A percentile compares a stretch with the other conserved stretches of the same genome.
Evolutionary conservation across 768 basidiomycete genomes (phyloP).

Genomic region (Clavaria fumosa): DNA sequence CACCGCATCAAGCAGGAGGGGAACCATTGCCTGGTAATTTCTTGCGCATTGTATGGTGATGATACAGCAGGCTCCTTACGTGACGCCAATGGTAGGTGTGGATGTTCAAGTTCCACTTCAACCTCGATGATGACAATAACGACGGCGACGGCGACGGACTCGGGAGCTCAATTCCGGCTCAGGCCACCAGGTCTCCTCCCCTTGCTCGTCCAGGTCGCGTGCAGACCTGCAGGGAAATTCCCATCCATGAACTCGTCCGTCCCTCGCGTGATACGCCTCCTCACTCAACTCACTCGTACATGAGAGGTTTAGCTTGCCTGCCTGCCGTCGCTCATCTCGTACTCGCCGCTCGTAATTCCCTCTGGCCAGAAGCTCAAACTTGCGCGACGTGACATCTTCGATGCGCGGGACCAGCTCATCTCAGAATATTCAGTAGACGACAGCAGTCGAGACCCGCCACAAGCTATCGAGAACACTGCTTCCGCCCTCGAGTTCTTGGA

Average conservation of each 20-base stretch:
- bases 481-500: constrained; percentile 51
- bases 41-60: no score
- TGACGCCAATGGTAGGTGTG: no score
- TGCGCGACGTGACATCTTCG: constrained; percentile 77
- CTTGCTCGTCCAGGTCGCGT: constrained; percentile 20
- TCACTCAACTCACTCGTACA: no score
- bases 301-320: constrained; percentile 37
- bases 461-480: no score
- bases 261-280: constrained; percentile 7
- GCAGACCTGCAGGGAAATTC: constrained; percentile 8
- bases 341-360: constrained; percentile 52
- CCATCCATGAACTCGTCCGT: constrained; percentile 5
- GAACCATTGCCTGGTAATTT: no score
- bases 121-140: constrained; percentile 30
- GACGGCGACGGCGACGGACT: constrained; percentile 4
- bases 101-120: constrained; percentile 68
- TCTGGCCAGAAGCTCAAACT: constrained; percentile 27
- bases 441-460: constrained; percentile 12
- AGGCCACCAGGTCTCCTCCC: constrained; percentile 2
- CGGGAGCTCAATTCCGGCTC: constrained; percentile 4
- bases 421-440: constrained; percentile 31
- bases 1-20: no score
- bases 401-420: constrained; percentile 90
- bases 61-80: no score
- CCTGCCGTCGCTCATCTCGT: constrained; percentile 64